Evolutionary conservation across 164 flowering plant species (phyloP).

Genomic region (Annona squamosa): DNA sequence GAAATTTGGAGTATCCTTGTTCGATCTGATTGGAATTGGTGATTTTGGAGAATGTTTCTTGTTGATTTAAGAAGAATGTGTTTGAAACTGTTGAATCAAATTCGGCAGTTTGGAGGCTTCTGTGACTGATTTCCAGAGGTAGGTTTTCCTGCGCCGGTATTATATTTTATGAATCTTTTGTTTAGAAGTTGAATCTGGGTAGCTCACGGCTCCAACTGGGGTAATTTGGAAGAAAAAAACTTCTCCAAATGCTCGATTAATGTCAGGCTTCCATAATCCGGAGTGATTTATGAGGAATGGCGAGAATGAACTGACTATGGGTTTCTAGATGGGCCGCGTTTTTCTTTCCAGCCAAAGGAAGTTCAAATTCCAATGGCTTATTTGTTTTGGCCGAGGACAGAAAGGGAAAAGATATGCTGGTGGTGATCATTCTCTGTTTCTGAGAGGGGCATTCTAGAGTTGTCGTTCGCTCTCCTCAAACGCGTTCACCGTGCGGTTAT

Average conservation of each 20-base stretch:
- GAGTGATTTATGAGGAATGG: too few relatives aligned
- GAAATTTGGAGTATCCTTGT: too few relatives aligned
- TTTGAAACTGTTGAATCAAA: not conserved
- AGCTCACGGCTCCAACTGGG: not conserved
- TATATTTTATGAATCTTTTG: not conserved
- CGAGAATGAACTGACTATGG: not conserved
- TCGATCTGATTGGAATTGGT: not conserved
- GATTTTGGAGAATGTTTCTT: not conserved
- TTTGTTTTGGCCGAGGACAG: constrained; percentile 18
- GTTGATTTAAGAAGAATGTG: not conserved
- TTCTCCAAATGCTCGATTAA: too few relatives aligned
- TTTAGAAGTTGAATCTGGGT: not conserved
- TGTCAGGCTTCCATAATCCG: too few relatives aligned
- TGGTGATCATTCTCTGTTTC: constrained; percentile 2
- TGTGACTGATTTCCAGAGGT: not conserved
- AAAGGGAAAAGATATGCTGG: constrained; percentile 12
- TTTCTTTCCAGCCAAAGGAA: constrained; percentile 6
- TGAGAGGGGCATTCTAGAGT: not conserved
- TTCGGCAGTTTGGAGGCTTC: not conserved
- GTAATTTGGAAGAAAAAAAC: not conserved
- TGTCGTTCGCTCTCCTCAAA: constrained; percentile 19
- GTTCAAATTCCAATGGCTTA: constrained; percentile 12
- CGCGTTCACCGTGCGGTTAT: constrained; percentile 30
- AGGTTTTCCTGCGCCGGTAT: not conserved
- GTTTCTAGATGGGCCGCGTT: constrained; percentile 11